These are phyloP conservation scores for Aspergillus awamori DNA, from an alignment of 2,329 filamentous ascomycete species.

Conservation along the genomic window DNA sequence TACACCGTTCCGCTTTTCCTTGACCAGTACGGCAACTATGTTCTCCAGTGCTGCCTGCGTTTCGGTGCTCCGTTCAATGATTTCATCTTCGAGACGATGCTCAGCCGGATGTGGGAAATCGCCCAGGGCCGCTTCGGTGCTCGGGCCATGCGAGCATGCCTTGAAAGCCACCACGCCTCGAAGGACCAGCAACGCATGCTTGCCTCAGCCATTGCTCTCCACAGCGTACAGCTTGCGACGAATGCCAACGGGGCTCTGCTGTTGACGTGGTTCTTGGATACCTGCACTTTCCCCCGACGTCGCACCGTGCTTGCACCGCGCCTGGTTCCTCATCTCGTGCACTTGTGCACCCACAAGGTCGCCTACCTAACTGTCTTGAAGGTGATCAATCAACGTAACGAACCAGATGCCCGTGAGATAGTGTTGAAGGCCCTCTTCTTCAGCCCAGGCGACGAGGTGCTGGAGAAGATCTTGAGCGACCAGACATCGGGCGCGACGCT, in stretches of 20 bases:
- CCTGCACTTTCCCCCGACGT: slow-evolving; percentile 90
- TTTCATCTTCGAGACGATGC: slow-evolving; percentile 98
- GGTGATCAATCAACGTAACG: slow-evolving; percentile 96
- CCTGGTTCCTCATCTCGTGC: slow-evolving; percentile 88
- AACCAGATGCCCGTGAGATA: slow-evolving; percentile 86
- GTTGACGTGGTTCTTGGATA: slow-evolving; percentile 97
- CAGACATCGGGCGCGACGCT: slow-evolving; percentile 90
- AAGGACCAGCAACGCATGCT: slow-evolving; percentile 96
- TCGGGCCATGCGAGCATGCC: slow-evolving; percentile 91
- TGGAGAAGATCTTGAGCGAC: slow-evolving; percentile 89
- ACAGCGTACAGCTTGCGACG: slow-evolving; percentile 93
- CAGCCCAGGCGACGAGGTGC: slow-evolving; percentile 77
- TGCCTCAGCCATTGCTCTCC: slow-evolving; percentile 90
- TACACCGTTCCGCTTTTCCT: slow-evolving; percentile 92
- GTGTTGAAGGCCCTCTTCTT: slow-evolving; percentile 93
- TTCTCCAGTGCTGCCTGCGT: slow-evolving; percentile 92
- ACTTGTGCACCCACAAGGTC: slow-evolving; percentile 97
- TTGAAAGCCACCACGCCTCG: slow-evolving; percentile 92
- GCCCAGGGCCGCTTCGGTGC: slow-evolving; percentile 92
- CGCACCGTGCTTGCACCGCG: slow-evolving; percentile 89
- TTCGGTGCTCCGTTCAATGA: slow-evolving; percentile 88
- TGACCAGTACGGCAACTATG: slow-evolving; percentile 98
- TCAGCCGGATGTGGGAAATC: slow-evolving; percentile 90
- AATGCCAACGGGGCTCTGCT: slow-evolving; percentile 94
- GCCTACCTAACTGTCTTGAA: slow-evolving; percentile 96